Percentiles rank a stretch among this genome's conserved stretches.
phyloP scores from a whole-genome alignment of 2,329 filamentous ascomycete genomes.

The Chlorencoelia australis region DNA sequence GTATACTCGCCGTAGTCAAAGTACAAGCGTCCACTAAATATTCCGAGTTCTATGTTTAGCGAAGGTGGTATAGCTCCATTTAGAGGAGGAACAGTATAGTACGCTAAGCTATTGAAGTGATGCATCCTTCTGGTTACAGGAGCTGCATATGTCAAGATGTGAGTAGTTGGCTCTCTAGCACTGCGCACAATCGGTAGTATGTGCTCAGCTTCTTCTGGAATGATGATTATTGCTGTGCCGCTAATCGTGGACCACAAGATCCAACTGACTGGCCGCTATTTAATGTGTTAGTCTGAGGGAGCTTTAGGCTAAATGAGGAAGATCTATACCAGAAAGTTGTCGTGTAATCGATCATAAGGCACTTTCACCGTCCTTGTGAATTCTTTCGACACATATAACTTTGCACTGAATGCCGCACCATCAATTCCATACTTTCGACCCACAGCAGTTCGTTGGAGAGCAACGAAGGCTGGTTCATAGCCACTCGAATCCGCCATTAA shows the following conservation, averaged over 20 bases:
- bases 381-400: slow-evolving; percentile 34
- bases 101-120: slow-evolving; percentile 44
- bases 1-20: slow-evolving; percentile 40
- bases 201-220: slow-evolving; percentile 51
- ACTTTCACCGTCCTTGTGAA: slow-evolving; percentile 37
- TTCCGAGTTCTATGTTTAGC: slow-evolving; percentile 47
- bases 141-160: slow-evolving; percentile 47
- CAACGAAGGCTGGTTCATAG: slow-evolving; percentile 33
- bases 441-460: slow-evolving; percentile 31
- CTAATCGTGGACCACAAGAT: slow-evolving; percentile 42
- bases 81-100: slow-evolving; percentile 40
- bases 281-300: slow-evolving; percentile 7
- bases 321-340: slow-evolving; percentile 31
- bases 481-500: slow-evolving; percentile 29
- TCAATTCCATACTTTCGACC: slow-evolving; percentile 28
- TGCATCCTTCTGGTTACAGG: slow-evolving; percentile 51
- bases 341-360: slow-evolving; percentile 26
- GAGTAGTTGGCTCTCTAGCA: slow-evolving; percentile 18
- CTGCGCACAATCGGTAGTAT: slow-evolving; percentile 37
- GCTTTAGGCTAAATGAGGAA: too few relatives aligned
- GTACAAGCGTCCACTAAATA: slow-evolving; percentile 52
- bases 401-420: slow-evolving; percentile 15
- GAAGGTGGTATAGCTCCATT: slow-evolving; percentile 36
- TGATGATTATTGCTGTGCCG: slow-evolving; percentile 44
- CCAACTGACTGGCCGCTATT: slow-evolving; percentile 45